Evolutionary conservation across 495 filamentous ascomycete genomes (phyloP).

Genomic region (Beverwykella pulmonaria): DNA sequence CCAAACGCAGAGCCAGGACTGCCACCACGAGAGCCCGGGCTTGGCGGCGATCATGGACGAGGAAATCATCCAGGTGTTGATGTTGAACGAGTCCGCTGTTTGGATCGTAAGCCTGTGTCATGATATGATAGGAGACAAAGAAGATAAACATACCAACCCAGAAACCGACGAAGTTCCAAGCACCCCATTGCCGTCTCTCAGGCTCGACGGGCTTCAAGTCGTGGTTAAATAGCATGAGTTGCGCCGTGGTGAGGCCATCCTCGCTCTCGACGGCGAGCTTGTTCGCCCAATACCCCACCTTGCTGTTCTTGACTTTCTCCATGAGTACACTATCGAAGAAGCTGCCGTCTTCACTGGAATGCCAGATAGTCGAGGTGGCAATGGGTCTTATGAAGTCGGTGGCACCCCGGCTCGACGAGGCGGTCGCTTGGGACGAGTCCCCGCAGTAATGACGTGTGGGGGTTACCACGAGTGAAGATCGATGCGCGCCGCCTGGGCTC

Average conservation of each 20-base stretch:
- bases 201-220: constrained; percentile 91
- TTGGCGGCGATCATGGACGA: constrained; percentile 72
- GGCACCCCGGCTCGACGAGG: constrained; percentile 4
- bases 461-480: constrained; percentile 1
- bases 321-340: constrained; percentile 37
- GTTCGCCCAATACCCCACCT: constrained; percentile 36
- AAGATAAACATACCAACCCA: constrained; percentile 35
- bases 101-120: not conserved
- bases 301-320: constrained; percentile 45
- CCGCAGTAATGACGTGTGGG: constrained; percentile 11
- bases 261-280: constrained; percentile 74
- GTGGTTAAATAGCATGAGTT: constrained; percentile 87
- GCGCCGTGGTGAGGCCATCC: constrained; percentile 76
- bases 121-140: not conserved
- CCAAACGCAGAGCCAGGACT: constrained; percentile 81
- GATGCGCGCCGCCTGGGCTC: constrained; percentile 11
- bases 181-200: constrained; percentile 80
- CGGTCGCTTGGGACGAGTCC: not conserved
- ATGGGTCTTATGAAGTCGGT: constrained; percentile 13
- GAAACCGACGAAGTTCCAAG: constrained; percentile 84
- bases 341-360: constrained; percentile 27
- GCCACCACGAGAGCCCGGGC: constrained; percentile 86
- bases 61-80: constrained; percentile 98
- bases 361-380: constrained; percentile 16
- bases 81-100: constrained; percentile 85